Conservation (phyloP, 2,329 filamentous ascomycete genomes). For the Chalaropsis ovoidea region DNA sequence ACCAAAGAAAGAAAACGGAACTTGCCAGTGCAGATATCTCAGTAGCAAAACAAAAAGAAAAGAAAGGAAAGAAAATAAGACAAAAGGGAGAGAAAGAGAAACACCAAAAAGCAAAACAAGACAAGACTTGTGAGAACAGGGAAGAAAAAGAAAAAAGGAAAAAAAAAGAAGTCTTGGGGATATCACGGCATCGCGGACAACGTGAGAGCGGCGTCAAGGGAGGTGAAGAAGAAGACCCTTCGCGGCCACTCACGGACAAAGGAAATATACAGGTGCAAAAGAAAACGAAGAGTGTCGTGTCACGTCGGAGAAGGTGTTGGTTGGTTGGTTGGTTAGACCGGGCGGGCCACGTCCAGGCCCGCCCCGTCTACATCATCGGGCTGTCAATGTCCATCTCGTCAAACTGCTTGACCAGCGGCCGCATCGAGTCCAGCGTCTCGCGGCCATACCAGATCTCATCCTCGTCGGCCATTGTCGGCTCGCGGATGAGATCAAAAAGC, state of each 20-base stretch:
- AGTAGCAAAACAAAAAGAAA: neutral
- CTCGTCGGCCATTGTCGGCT: slow-evolving; percentile 48
- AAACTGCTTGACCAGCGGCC: slow-evolving; percentile 41
- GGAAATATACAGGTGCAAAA: slow-evolving; percentile 9
- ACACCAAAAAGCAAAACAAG: neutral
- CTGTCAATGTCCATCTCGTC: slow-evolving; percentile 37
- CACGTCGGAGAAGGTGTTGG: neutral
- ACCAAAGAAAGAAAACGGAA: neutral
- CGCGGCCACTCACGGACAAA: neutral
- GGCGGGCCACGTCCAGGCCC: neutral
- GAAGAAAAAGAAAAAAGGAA: neutral
- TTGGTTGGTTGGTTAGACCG: no score
- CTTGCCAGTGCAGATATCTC: slow-evolving; percentile 18
- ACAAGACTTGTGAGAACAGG: neutral
- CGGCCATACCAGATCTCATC: slow-evolving; percentile 55
- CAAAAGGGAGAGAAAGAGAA: neutral
- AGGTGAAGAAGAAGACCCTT: neutral
- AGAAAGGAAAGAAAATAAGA: neutral
- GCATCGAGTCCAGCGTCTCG: slow-evolving; percentile 44
- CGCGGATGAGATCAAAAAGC: slow-evolving; percentile 53
- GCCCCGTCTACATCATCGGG: slow-evolving; percentile 16
- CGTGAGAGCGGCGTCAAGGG: neutral
- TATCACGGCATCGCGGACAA: neutral
- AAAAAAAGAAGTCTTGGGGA: neutral
- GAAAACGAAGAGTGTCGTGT: neutral